A percentile compares a stretch with the other conserved stretches of the same genome.
These are phyloP conservation scores for Candida coquimbonensis DNA, from an alignment of 805 yeast genomes.

Conservation along the genomic window DNA sequence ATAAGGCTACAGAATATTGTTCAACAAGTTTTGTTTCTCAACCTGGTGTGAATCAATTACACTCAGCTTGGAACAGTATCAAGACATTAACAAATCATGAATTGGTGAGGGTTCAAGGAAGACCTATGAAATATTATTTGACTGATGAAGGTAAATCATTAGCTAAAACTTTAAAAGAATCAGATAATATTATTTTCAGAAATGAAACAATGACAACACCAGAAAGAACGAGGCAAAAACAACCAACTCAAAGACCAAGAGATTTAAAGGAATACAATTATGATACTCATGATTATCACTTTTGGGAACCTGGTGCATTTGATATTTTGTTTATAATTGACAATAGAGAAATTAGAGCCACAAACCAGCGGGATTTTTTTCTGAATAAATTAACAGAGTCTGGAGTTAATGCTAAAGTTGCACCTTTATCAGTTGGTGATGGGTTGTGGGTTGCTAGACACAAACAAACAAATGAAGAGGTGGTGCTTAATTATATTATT, in stretches of 20 bases:
- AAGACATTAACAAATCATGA: conserved; percentile 57
- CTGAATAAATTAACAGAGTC: conserved; percentile 40
- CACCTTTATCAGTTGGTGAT: conserved; percentile 77
- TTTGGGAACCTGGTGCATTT: conserved; percentile 59
- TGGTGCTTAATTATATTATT: conserved; percentile 72
- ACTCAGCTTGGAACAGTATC: conserved; percentile 71
- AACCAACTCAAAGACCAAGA: neutral
- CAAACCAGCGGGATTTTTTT: conserved; percentile 65
- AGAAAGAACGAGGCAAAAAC: conserved; percentile 11
- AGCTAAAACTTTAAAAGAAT: conserved; percentile 48
- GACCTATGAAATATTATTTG: conserved; percentile 53
- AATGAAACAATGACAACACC: conserved; percentile 16
- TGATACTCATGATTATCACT: conserved; percentile 20
- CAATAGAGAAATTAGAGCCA: conserved; percentile 72
- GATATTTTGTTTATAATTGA: conserved; percentile 63
- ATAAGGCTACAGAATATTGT: conserved; percentile 47
- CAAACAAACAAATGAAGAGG: conserved; percentile 47
- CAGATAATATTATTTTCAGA: conserved; percentile 32
- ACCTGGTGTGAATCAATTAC: conserved; percentile 53
- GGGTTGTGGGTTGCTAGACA: conserved; percentile 82
- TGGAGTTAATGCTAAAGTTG: conserved; percentile 45
- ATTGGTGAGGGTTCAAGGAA: conserved; percentile 47
- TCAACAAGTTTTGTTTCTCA: conserved; percentile 52
- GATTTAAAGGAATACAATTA: conserved; percentile 2
- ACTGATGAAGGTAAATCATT: conserved; percentile 65